Evolutionary conservation across 1,284 basidiomycete species (phyloP), one percentile per base, ranked within the genome.

Genomic region (Ceratorhiza oryzae-sativae): DNA sequence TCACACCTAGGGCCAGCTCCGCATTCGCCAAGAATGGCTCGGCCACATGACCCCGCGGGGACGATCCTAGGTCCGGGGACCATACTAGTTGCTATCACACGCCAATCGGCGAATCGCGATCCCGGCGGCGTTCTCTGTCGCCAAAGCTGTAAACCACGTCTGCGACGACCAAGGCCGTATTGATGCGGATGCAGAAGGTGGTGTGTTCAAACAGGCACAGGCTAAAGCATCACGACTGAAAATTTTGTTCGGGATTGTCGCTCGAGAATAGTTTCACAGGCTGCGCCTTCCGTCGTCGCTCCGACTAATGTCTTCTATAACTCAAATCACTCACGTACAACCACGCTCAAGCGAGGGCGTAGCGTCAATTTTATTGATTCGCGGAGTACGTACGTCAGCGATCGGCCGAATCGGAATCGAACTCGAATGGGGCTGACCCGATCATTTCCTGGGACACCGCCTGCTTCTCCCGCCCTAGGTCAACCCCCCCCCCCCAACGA

Each of bases 81-180:
- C 32, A 27, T 20, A 39, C 39, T 30, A 65, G 62, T 53, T 48
- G 53, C 20, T 53, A 65, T 65, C 62, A 65, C 62, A 65, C 53
- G 62, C n/a, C 6, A 49, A 49, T 25, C n/a, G 48, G 48, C 48
- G 12, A 23, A 39, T 39, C n/a, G 48, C 25, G 18, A 23, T 48
- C 46, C 46, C 46, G 18, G 46, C 46, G 46, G 46, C 13, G 36
- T 13, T 39, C 36, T 6, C 13, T 13, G 36, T 13, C 36, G 36
- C 13, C 36, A 39, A 13, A 39, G 36, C 13, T 39, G 36, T 13
- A 39, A 13, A 39, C 36, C 36, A 39, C 36, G 13, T 39, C 36
- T 39, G 36, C 36, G 36, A 39, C 36, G 36, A 39, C 36, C 36
- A 39, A 6, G 36, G 36, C 36, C 36, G 36, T 6, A 13, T 13